These are phyloP conservation scores for Pseudocercospora fijiensis DNA, from an alignment of 2,329 filamentous ascomycete species.

Conservation along the genomic window DNA sequence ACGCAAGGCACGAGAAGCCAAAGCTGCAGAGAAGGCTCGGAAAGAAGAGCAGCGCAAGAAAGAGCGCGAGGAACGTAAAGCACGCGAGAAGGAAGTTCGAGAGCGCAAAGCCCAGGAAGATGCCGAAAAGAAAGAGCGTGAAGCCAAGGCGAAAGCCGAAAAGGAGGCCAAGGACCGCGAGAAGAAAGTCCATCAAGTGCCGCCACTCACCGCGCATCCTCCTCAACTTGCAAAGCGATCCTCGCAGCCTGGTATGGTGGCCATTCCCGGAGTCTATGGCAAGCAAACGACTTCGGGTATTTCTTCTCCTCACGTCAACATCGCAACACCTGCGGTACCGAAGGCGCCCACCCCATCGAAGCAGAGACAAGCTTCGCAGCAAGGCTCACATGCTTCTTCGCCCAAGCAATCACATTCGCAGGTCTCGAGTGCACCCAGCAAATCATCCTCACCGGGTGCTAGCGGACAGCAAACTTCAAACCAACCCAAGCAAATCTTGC, in stretches of 20 bases:
- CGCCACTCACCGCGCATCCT: constrained; percentile 38
- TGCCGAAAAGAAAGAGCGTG: constrained; percentile 60
- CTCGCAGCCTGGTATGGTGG: constrained; percentile 58
- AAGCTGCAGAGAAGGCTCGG: constrained; percentile 77
- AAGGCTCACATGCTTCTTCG: constrained; percentile 67
- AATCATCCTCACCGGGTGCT: constrained; percentile 58
- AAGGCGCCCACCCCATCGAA: constrained; percentile 80
- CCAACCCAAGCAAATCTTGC: constrained; percentile 62
- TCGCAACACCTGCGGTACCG: constrained; percentile 76
- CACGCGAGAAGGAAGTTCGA: constrained; percentile 71
- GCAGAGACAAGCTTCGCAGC: constrained; percentile 74
- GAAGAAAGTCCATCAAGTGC: constrained; percentile 45
- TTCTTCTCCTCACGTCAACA: constrained; percentile 74
- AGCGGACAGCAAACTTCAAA: constrained; percentile 65
- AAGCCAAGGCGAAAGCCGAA: constrained; percentile 52
- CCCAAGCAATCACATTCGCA: constrained; percentile 64
- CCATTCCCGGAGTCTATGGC: constrained; percentile 54
- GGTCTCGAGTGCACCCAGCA: constrained; percentile 48
- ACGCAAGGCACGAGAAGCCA: constrained; percentile 75
- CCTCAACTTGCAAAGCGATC: constrained; percentile 54
- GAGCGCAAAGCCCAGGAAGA: constrained; percentile 64
- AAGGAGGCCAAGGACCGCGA: constrained; percentile 41
- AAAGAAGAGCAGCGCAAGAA: constrained; percentile 72
- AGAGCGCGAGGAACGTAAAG: constrained; percentile 62
- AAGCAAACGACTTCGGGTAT: constrained; percentile 56